These are phyloP conservation scores for Cocos nucifera DNA, from an alignment of 176 grass and related monocot genomes.

Conservation along the genomic window DNA sequence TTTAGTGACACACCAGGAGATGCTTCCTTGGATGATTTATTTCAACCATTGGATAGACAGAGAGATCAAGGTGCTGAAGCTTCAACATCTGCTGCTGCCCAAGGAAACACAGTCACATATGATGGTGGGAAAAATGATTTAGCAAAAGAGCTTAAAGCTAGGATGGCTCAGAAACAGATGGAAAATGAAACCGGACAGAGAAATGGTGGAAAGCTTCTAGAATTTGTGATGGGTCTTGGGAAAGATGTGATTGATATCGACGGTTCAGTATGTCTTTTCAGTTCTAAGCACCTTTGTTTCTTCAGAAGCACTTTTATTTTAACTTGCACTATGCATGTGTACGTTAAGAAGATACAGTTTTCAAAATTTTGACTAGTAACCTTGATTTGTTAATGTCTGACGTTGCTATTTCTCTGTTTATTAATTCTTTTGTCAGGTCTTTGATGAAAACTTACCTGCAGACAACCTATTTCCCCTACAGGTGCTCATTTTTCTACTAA, in stretches of 20 bases:
- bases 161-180: conserved; percentile 61
- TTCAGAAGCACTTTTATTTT: too few species aligned
- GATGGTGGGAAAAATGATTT: conserved; percentile 47
- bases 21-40: conserved; percentile 84
- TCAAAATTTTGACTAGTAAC: not conserved
- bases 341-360: too few species aligned
- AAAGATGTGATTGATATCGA: conserved; percentile 61
- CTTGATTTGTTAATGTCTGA: not conserved
- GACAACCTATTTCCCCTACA: conserved; percentile 7
- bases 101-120: conserved; percentile 20
- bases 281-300: not conserved
- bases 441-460: conserved; percentile 13
- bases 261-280: conserved; percentile 37
- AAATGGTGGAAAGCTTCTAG: conserved; percentile 66
- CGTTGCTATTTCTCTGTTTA: not conserved
- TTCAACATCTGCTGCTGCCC: conserved; percentile 54
- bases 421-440: conserved; percentile 9
- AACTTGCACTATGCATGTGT: too few species aligned
- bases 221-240: conserved; percentile 45
- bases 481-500: not conserved
- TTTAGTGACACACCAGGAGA: conserved; percentile 92
- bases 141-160: conserved; percentile 55
- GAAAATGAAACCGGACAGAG: conserved; percentile 39
- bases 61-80: conserved; percentile 51
- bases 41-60: conserved; percentile 58